A percentile compares a stretch with the other conserved stretches of the same genome.
phyloP scores from a whole-genome alignment of 805 yeast genomes.

The Pichia pseudocactophila region DNA sequence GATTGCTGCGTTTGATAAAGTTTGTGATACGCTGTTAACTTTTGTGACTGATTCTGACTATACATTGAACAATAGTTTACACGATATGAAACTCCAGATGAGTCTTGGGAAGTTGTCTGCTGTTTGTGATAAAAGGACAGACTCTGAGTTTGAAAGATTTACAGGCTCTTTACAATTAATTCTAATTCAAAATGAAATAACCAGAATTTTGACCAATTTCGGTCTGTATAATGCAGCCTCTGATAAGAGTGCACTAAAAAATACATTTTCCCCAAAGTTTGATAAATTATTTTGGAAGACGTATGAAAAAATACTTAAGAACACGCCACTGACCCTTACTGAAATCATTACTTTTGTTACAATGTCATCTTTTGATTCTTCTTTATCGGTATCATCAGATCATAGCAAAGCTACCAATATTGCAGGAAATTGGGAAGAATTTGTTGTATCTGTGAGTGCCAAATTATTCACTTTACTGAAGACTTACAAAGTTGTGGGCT shows the following conservation, averaged over 20 bases:
- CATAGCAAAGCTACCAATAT: neutral
- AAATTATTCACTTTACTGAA: too few relatives aligned
- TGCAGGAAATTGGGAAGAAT: neutral
- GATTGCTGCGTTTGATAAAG: constrained; percentile 40
- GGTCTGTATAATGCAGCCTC: too few relatives aligned
- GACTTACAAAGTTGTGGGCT: too few relatives aligned
- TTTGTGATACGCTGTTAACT: constrained; percentile 30
- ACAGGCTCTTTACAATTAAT: neutral
- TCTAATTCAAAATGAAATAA: constrained; percentile 4
- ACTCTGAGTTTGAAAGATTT: neutral
- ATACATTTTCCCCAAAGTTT: neutral
- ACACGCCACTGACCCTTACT: neutral
- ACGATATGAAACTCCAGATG: constrained; percentile 44
- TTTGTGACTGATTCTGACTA: constrained; percentile 32
- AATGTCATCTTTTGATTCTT: neutral
- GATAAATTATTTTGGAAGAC: neutral
- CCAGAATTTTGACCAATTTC: too few relatives aligned
- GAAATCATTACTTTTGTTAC: constrained; percentile 4
- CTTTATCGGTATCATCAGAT: neutral
- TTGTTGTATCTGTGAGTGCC: too few relatives aligned
- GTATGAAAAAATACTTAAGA: neutral
- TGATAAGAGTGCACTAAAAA: too few relatives aligned
- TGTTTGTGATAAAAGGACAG: constrained; percentile 20
- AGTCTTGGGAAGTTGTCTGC: constrained; percentile 66
- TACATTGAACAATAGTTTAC: constrained; percentile 34